Conservation (phyloP, 2,329 filamentous ascomycete genomes). For the Hymenoscyphus salicellus region DNA sequence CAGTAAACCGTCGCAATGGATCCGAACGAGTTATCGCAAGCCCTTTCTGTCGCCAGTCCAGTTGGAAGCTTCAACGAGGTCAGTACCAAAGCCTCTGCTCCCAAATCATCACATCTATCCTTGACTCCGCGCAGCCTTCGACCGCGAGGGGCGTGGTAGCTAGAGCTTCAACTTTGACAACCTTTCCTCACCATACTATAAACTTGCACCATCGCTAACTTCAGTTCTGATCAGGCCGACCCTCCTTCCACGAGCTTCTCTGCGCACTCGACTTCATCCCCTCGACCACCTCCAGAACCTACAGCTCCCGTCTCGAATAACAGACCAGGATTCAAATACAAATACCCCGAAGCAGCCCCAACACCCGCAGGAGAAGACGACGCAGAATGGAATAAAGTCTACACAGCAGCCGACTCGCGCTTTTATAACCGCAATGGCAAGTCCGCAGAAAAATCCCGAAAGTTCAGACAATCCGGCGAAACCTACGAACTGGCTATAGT, state of each 20-base stretch:
- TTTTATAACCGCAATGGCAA: constrained; percentile 34
- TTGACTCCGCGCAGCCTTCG: background rate
- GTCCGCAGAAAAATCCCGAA: constrained; percentile 28
- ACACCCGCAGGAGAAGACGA: constrained; percentile 33
- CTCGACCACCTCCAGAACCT: constrained; percentile 2
- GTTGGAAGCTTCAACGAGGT: background rate
- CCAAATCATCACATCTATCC: background rate
- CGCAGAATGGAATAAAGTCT: constrained; percentile 34
- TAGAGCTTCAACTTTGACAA: background rate
- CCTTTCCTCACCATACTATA: no score
- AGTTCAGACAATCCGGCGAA: constrained; percentile 26
- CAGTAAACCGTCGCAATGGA: background rate
- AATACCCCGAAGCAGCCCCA: constrained; percentile 34
- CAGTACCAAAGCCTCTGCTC: background rate
- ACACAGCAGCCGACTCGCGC: constrained; percentile 34
- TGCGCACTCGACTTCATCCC: background rate
- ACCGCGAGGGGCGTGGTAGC: background rate
- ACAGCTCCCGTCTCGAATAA: constrained; percentile 22
- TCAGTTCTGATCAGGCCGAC: background rate
- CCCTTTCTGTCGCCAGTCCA: background rate
- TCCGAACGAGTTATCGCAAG: constrained; percentile 4
- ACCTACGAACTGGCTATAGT: constrained; percentile 28
- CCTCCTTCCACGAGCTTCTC: background rate
- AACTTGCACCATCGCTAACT: background rate
- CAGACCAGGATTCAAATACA: constrained; percentile 32